Conservation (phyloP, 179 eudicot genomes). For the Corrigiola litoralis region DNA sequence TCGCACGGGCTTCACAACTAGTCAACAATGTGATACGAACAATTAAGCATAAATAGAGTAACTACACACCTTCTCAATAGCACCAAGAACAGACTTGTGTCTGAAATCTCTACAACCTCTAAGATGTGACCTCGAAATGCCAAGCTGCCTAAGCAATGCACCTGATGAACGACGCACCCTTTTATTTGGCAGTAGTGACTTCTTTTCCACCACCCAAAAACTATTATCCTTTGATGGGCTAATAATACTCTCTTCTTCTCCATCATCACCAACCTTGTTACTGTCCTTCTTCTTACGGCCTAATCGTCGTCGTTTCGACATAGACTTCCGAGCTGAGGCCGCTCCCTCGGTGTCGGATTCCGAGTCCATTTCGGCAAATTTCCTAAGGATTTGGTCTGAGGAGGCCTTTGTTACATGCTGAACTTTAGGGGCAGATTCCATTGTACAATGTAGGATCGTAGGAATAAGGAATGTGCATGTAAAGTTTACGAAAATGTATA, state of each 20-base stretch:
- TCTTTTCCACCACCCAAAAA: slow-evolving; percentile 36
- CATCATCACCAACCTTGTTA: too few species aligned
- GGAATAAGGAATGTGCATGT: too few species aligned
- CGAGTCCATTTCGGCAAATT: slow-evolving; percentile 58
- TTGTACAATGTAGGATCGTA: background rate
- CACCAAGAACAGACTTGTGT: slow-evolving; percentile 36
- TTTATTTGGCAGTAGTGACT: slow-evolving; percentile 45
- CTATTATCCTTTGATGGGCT: slow-evolving; percentile 9
- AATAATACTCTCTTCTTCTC: background rate
- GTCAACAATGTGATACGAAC: background rate
- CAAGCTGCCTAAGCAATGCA: slow-evolving; percentile 30
- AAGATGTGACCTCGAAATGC: slow-evolving; percentile 30
- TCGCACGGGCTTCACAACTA: background rate
- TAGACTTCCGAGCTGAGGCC: slow-evolving; percentile 7
- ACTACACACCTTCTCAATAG: slow-evolving; percentile 45
- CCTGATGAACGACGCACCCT: background rate
- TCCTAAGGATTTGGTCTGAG: slow-evolving; percentile 66
- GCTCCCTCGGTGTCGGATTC: slow-evolving; percentile 19
- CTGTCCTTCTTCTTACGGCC: slow-evolving; percentile 1
- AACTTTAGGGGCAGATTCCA: slow-evolving; percentile 22
- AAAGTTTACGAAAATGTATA: slow-evolving; percentile 8
- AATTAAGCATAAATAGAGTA: background rate
- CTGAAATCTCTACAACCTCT: slow-evolving; percentile 29
- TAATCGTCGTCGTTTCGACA: slow-evolving; percentile 26
- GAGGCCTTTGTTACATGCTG: slow-evolving; percentile 74